A percentile compares a stretch with the other conserved stretches of the same genome.
Conservation (phyloP, 768 basidiomycete species). For the Pleurotus citrinopileatus region DNA sequence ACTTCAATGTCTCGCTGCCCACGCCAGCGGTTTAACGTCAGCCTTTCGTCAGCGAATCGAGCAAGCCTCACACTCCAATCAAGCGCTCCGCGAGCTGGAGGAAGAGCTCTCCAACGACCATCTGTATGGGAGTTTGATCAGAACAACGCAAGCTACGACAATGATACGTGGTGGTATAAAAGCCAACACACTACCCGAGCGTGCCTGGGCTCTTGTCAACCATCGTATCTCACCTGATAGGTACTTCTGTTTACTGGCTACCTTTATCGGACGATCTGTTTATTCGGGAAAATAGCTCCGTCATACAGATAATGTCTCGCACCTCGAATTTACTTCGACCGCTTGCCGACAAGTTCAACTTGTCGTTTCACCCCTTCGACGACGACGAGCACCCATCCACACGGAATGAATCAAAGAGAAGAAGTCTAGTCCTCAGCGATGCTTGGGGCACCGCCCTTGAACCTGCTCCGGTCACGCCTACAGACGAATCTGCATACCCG, state of each 20-base stretch:
- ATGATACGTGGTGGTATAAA: constrained; percentile 44
- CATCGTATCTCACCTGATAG: constrained; percentile 46
- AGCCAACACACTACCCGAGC: constrained; percentile 60
- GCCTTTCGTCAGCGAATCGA: constrained; percentile 30
- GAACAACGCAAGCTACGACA: constrained; percentile 60
- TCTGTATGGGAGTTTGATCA: constrained; percentile 26
- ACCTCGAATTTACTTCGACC: constrained; percentile 28
- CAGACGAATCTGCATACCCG: constrained; percentile 16
- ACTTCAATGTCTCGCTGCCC: constrained; percentile 46
- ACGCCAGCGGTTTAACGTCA: constrained; percentile 40
- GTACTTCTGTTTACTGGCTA: constrained; percentile 13
- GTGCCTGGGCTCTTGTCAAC: constrained; percentile 44
- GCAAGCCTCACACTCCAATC: constrained; percentile 31
- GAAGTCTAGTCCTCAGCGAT: constrained; percentile 35
- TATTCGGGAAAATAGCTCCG: constrained; percentile 24
- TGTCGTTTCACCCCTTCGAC: constrained; percentile 40
- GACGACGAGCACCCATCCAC: neutral
- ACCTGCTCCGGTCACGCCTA: constrained; percentile 46
- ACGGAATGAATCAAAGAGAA: constrained; percentile 11
- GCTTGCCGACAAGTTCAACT: constrained; percentile 33
- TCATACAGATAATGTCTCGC: constrained; percentile 26
- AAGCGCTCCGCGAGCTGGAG: constrained; percentile 40
- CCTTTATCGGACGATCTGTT: neutral
- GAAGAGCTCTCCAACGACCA: constrained; percentile 24
- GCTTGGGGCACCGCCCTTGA: constrained; percentile 39